These are phyloP conservation scores for Blastocystis hominis DNA, from an alignment of 352 stramenopile genomes.

Conservation along the genomic window DNA sequence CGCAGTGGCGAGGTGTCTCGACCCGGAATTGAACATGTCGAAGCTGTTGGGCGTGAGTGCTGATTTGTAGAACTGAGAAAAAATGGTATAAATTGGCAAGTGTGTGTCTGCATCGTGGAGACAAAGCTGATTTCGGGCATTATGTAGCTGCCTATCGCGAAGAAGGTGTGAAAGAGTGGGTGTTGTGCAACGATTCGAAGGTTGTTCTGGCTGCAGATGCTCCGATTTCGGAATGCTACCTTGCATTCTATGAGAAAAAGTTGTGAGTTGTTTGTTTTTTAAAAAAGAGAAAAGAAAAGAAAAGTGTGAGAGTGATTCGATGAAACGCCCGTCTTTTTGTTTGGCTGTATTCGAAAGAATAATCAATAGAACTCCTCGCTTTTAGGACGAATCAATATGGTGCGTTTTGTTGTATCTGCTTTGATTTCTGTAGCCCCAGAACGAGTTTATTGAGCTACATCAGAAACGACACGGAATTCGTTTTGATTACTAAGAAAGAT, in stretches of 20 bases:
- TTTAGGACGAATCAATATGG: constrained; percentile 34
- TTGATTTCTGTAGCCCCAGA: constrained; percentile 61
- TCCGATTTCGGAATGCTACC: constrained; percentile 14
- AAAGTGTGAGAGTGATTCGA: neutral
- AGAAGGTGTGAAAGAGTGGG: constrained; percentile 10
- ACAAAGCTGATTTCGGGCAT: constrained; percentile 27
- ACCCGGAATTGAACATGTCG: neutral
- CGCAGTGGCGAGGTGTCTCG: neutral
- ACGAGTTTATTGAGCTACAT: constrained; percentile 99
- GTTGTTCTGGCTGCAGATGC: neutral
- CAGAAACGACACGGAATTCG: constrained; percentile 95
- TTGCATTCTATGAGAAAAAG: constrained; percentile 26
- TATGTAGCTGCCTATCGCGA: constrained; percentile 41
- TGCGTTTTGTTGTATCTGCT: neutral
- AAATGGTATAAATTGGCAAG: neutral
- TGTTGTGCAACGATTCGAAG: constrained; percentile 46
- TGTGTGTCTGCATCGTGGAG: constrained; percentile 32
- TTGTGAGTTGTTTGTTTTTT: constrained; percentile 36
- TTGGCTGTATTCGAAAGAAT: neutral
- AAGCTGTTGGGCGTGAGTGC: no score
- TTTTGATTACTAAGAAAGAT: constrained; percentile 82
- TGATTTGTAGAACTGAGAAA: neutral
- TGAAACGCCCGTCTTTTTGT: constrained; percentile 15
- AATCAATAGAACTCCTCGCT: constrained; percentile 37
- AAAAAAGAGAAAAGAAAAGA: no score